Base-by-base conservation (phyloP, 768 basidiomycete species). In the Amanita rimosa region DNA sequence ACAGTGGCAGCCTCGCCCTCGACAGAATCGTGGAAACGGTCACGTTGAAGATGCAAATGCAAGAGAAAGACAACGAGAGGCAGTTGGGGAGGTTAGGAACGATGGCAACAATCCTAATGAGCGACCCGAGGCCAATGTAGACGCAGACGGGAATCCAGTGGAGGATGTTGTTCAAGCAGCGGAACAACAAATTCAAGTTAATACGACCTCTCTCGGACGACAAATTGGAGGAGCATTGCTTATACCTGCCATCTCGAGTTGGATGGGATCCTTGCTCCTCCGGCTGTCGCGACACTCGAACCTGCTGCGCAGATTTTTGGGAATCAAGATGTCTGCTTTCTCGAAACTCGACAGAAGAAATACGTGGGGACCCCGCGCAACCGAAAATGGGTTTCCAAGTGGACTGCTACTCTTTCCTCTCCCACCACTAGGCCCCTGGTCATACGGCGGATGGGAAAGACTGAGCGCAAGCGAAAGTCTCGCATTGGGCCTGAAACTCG, bases 211-310 rank as follows among this genome's bases (percentile, higher is more conserved):
- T 0, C 57, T 86, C 3, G 85, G 85, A 1, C 75, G 84, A 10
- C 66, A 76, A 55, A 62, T 89, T 41, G 82, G 80, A 17, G 84
- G 85, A 3, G 83, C 85, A 0, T 64, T 89, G 14, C 64, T 82
- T 50, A 69, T 84, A 44, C 86, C 86, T 0, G 72, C 73, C 6
- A 76, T 89, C 54, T 74, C 86, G 17, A 77, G 66, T 41, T 55
- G 68, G 40, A 84, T 85, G 83, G 86, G 86, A 0, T 57, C 64
- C 8, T 53, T 84, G 11, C 69, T 89, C 3, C 64, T 76, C 34
- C 69, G 68, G 19, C 57, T 85, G 3, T 78, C 85, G 19, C 68
- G 61, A 47, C 66, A 65, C 49, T 73, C 74, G 3, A 29, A 48
- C 3, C 51, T 70, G 6, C 59, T 76, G 35, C 62, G 62, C n/a